A percentile compares a stretch with the other conserved stretches of the same genome.
Evolutionary conservation across 2,329 filamentous ascomycete genomes (phyloP).

Genomic region (Colletotrichum salicis): DNA sequence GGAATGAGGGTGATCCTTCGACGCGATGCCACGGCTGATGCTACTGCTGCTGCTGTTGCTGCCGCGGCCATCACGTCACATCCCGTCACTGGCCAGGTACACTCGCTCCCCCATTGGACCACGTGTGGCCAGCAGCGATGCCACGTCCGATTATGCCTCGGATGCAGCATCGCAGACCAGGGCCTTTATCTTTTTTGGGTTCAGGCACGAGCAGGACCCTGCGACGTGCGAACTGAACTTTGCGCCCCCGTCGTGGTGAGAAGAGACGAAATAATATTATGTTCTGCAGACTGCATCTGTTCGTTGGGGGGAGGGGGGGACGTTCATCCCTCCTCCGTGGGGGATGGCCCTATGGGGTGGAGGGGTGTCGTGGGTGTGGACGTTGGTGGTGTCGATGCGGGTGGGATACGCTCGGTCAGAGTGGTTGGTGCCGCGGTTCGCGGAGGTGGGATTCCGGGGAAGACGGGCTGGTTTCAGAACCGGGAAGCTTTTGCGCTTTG

Average conservation of each 20-base stretch:
- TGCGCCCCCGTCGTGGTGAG: neutral
- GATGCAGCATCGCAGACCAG: neutral
- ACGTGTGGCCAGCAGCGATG: conserved; percentile 12
- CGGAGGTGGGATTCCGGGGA: conserved; percentile 22
- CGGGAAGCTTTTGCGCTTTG: neutral
- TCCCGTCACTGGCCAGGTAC: neutral
- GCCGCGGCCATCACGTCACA: conserved; percentile 14
- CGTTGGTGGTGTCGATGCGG: neutral
- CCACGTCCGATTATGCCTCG: neutral
- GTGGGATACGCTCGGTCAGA: conserved; percentile 9
- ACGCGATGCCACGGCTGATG: neutral
- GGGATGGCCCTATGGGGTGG: neutral
- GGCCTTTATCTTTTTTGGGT: neutral
- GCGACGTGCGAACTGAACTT: neutral
- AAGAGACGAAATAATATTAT: neutral
- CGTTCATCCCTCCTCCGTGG: conserved; percentile 3
- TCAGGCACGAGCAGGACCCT: conserved; percentile 15
- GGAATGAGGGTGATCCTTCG: neutral
- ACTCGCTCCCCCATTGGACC: conserved; percentile 7
- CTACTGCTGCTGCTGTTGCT: neutral
- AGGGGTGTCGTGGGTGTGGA: neutral
- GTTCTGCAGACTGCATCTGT: neutral
- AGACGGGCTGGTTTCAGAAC: conserved; percentile 26
- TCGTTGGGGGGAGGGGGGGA: neutral
- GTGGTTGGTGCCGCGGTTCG: conserved; percentile 11